A percentile compares a stretch with the other conserved stretches of the same genome.
Evolutionary conservation across 108 stramenopile genomes (phyloP).

Genomic region (Pseudonitzschia multistriata): DNA sequence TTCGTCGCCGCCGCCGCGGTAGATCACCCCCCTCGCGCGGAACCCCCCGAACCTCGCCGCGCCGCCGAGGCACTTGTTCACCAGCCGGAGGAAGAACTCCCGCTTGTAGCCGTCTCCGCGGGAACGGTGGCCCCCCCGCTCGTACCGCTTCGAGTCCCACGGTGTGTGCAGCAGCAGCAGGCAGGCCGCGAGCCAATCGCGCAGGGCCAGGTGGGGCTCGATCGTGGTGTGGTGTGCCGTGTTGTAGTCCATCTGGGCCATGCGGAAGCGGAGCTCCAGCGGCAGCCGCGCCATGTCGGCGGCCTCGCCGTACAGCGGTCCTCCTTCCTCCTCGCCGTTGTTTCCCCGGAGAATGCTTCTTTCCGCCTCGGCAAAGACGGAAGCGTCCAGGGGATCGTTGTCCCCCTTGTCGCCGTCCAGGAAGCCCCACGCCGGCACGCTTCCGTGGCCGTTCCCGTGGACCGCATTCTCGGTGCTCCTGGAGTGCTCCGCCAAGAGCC

Average conservation of each 20-base stretch:
- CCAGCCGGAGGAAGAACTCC: constrained; percentile 56
- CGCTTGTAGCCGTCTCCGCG: constrained; percentile 66
- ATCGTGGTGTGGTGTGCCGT: constrained; percentile 49
- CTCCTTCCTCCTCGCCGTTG: constrained; percentile 20
- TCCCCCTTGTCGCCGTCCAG: constrained; percentile 31
- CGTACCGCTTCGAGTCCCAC: constrained; percentile 71
- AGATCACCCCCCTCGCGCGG: constrained; percentile 22
- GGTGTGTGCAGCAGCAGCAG: constrained; percentile 54
- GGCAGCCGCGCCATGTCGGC: constrained; percentile 66
- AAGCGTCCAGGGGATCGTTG: constrained; percentile 42
- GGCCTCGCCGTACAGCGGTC: constrained; percentile 38
- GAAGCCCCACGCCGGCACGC: constrained; percentile 37
- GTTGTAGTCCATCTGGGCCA: constrained; percentile 81
- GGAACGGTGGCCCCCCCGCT: constrained; percentile 73
- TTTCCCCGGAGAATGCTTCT: background rate
- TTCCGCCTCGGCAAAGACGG: constrained; percentile 38
- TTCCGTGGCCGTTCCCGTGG: background rate
- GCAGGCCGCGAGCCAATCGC: constrained; percentile 72
- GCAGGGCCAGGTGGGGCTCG: constrained; percentile 57
- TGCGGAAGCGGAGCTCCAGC: constrained; percentile 62
- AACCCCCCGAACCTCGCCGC: constrained; percentile 46
- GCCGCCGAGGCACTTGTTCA: constrained; percentile 64
- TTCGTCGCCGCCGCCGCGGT: constrained; percentile 6
- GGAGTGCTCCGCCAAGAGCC: constrained; percentile 1
- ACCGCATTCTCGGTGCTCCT: background rate